phyloP scores from a whole-genome alignment of 768 basidiomycete genomes.

The Xerocomus brunneocitrinus region DNA sequence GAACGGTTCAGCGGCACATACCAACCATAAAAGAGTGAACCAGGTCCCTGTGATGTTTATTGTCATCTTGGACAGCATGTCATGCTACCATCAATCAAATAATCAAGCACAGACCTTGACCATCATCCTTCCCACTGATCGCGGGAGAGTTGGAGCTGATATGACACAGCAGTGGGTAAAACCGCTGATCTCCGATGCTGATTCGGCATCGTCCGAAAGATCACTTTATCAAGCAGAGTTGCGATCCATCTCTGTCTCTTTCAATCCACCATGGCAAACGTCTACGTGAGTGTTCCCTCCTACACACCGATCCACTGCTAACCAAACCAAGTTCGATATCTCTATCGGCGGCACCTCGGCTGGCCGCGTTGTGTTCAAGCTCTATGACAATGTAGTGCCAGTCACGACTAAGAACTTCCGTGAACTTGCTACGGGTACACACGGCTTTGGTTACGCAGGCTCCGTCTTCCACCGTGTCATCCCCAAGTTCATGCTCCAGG shows the following conservation, averaged over 20 bases:
- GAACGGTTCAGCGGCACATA: too few relatives aligned
- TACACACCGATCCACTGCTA: background rate
- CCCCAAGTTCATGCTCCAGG: conserved; percentile 84
- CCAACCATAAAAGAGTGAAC: too few relatives aligned
- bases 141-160: background rate
- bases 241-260: background rate
- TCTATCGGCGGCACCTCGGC: conserved; percentile 35
- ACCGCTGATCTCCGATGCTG: conserved; percentile 2
- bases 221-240: background rate
- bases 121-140: background rate
- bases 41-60: background rate
- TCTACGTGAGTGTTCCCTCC: conserved; percentile 9
- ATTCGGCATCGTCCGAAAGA: conserved; percentile 12
- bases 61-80: background rate
- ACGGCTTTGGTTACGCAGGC: conserved; percentile 72
- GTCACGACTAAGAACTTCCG: conserved; percentile 82
- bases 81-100: background rate
- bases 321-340: conserved; percentile 58
- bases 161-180: too few relatives aligned
- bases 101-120: background rate
- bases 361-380: conserved; percentile 76
- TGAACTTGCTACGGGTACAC: conserved; percentile 72
- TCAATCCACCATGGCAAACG: conserved; percentile 20
- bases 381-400: conserved; percentile 77
- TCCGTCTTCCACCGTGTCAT: conserved; percentile 78